Evolutionary conservation across 257 asterid species (phyloP), one percentile per base, ranked within the genome.

Genomic region (Striga asiatica): DNA sequence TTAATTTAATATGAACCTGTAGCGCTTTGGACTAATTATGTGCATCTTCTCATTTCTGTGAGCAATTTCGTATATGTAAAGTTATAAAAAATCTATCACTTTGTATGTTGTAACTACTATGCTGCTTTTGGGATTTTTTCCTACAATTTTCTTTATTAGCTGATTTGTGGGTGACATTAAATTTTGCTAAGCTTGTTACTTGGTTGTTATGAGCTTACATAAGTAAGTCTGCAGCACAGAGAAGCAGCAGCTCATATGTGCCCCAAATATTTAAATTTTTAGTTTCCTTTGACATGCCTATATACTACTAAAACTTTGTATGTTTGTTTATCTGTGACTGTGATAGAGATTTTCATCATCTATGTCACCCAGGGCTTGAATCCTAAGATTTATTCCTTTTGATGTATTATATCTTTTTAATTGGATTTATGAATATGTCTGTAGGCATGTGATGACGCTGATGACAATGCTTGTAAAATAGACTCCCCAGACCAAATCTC

Each of bases 361-460:
- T 27, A 46, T 58, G n/a, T 35, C 51, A 56, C 45, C 8, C 20
- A 34, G 21, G 60, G 27, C 29, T 54, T 60, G 24, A 39, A 43
- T 50, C 16, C 32, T 17, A 16, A 54, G 45, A 43, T 4, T 4
- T 19, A 12, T 43, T 31, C 45, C 38, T 37, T 37, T 24, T 53
- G 20, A 28, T 63, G 16, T 74, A 49, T 29, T 27, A 18, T 58
- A 18, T 31, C 24, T 50, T 56, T 29, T 27, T 11, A 53, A 47
- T 54, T 45, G 58, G 24, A 54, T 61, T 67, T 50, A 66, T 68
- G 61, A 77, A 54, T 18, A 66, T 56, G 28, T 66, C 11, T 75
- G 51, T 69, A 89, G 95, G 83, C 59, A 50, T 56, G 32, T 67
- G 62, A 27, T 29, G 38, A 22, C 68, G 60, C 41, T 54, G 79